phyloP scores from a whole-genome alignment of 306 rosid genomes.

The Cucurbita argyrosperma region DNA sequence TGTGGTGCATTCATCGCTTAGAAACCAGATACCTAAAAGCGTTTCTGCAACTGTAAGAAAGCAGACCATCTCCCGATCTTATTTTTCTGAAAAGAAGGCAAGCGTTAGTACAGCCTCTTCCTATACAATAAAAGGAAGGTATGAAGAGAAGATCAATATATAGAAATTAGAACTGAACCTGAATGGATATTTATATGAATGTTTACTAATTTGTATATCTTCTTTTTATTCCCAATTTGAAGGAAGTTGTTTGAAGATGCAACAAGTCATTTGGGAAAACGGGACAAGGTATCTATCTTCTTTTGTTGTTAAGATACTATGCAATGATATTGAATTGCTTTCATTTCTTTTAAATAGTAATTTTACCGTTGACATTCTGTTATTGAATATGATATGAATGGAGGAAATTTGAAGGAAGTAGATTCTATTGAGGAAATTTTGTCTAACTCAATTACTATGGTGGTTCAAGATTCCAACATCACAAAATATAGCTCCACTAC shows the following conservation, averaged over 20 bases:
- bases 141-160: background rate
- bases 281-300: constrained; percentile 38
- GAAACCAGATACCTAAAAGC: constrained; percentile 23
- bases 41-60: constrained; percentile 30
- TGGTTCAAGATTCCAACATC: background rate
- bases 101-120: background rate
- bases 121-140: constrained; percentile 48
- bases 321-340: background rate
- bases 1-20: constrained; percentile 19
- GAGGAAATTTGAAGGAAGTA: background rate
- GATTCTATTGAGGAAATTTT: background rate
- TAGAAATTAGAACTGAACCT: background rate
- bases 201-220: background rate
- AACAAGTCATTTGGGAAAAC: constrained; percentile 23
- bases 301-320: background rate
- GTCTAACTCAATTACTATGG: background rate
- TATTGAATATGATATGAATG: background rate
- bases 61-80: constrained; percentile 16
- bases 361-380: background rate
- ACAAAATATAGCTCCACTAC: background rate
- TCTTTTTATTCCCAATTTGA: constrained; percentile 1
- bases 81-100: constrained; percentile 30
- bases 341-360: background rate
- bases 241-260: constrained; percentile 69
- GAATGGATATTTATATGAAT: background rate